Conservation (phyloP, 371 early-diverging fungal genomes). For the Rhizopus sp. region DNA sequence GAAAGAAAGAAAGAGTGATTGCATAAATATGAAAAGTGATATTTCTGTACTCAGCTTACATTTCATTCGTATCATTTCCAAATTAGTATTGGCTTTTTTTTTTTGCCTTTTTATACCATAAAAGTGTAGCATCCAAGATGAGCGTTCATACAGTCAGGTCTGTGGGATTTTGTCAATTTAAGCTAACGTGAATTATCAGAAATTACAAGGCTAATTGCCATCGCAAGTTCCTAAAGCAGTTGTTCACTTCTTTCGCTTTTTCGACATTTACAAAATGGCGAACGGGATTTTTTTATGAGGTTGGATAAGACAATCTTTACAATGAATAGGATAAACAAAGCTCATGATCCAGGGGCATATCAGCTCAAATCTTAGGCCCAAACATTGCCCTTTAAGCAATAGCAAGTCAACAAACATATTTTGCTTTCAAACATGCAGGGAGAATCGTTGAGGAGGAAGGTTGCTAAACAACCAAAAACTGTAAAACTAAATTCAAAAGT, state of each 20-base stretch:
- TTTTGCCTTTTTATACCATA: too few species aligned
- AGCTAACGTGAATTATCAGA: constrained; percentile 4
- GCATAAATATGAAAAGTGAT: neutral
- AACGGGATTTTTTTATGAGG: constrained; percentile 9
- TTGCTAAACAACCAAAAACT: constrained; percentile 9
- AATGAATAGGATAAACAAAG: constrained; percentile 15
- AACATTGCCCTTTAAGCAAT: constrained; percentile 13
- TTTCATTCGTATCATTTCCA: too few species aligned
- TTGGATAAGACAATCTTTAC: constrained; percentile 12
- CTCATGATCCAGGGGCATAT: constrained; percentile 9
- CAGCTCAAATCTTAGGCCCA: constrained; percentile 1
- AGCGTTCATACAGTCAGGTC: neutral
- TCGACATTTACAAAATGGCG: constrained; percentile 10
- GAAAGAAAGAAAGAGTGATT: neutral
- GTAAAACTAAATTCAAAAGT: constrained; percentile 12
- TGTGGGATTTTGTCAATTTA: neutral
- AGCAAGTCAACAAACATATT: constrained; percentile 12
- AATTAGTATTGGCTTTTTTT: too few species aligned
- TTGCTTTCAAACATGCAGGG: constrained; percentile 10
- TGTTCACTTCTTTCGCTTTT: constrained; percentile 14
- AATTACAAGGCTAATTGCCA: constrained; percentile 8
- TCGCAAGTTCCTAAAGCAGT: constrained; percentile 13
- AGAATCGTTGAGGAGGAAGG: constrained; percentile 12
- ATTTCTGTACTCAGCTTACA: neutral
- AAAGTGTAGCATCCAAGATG: too few species aligned